Evolutionary conservation across 345 rosid species (phyloP).

Genomic region (Luvunga scandens): DNA sequence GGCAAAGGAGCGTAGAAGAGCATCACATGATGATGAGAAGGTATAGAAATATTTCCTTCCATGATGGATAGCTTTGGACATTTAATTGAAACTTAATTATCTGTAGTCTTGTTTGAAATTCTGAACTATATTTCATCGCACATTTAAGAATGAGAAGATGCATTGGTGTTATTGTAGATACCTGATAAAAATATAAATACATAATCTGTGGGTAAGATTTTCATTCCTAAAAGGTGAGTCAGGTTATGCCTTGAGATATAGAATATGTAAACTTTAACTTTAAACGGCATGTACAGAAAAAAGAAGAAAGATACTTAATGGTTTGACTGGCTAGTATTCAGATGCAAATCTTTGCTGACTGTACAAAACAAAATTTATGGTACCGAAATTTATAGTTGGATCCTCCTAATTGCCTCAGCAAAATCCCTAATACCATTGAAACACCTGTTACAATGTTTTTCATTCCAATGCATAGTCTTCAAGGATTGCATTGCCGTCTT

Average conservation of each 20-base stretch:
- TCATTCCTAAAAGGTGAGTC: background rate
- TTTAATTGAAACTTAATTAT: background rate
- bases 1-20: constrained; percentile 47
- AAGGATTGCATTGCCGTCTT: background rate
- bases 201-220: background rate
- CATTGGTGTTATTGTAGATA: background rate
- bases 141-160: background rate
- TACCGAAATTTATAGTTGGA: background rate
- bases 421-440: background rate
- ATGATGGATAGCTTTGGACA: background rate
- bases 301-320: no score
- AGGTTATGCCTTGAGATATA: background rate
- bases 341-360: background rate
- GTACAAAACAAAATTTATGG: background rate
- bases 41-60: constrained; percentile 12
- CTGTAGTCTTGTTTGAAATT: background rate
- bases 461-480: background rate
- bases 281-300: no score
- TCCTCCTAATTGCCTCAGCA: background rate
- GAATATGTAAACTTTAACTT: background rate
- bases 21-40: constrained; percentile 13
- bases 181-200: background rate
- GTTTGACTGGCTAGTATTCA: background rate
- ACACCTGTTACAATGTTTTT: background rate
- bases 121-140: background rate